Percentiles rank a stretch among this genome's conserved stretches.
These are phyloP conservation scores for Schwanniomyces polymorphus DNA, from an alignment of 805 yeast species.

Conservation along the genomic window DNA sequence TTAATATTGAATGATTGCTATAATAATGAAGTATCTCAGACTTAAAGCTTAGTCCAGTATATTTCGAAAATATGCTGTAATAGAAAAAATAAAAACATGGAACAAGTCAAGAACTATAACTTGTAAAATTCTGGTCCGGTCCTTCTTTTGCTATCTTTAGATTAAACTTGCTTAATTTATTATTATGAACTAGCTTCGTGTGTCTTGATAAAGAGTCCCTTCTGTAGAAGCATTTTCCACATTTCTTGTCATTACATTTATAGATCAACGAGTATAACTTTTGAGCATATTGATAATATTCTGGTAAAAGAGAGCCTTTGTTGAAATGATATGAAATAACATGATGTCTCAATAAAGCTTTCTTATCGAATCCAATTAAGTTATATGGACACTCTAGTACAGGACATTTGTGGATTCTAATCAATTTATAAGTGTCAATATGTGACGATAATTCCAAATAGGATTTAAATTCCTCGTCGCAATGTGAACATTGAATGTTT, in stretches of 20 bases:
- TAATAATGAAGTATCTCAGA: neutral
- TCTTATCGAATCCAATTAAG: constrained; percentile 28
- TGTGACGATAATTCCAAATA: constrained; percentile 17
- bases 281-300: neutral
- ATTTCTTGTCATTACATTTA: constrained; percentile 22
- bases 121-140: neutral
- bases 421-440: constrained; percentile 15
- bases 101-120: neutral
- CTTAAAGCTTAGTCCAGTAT: too few species aligned
- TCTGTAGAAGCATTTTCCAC: constrained; percentile 51
- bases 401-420: constrained; percentile 23
- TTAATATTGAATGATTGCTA: neutral
- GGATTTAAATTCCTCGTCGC: constrained; percentile 2
- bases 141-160: constrained; percentile 6
- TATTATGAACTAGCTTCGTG: constrained; percentile 48
- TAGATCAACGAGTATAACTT: constrained; percentile 10
- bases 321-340: constrained; percentile 22
- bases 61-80: too few species aligned
- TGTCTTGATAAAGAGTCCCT: constrained; percentile 57
- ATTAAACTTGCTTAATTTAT: constrained; percentile 14
- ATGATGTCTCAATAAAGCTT: constrained; percentile 29
- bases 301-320: constrained; percentile 12
- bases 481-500: constrained; percentile 7
- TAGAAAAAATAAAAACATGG: neutral
- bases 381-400: constrained; percentile 28